These are phyloP conservation scores for Terana coerulea DNA, from an alignment of 768 basidiomycete species.

Conservation along the genomic window DNA sequence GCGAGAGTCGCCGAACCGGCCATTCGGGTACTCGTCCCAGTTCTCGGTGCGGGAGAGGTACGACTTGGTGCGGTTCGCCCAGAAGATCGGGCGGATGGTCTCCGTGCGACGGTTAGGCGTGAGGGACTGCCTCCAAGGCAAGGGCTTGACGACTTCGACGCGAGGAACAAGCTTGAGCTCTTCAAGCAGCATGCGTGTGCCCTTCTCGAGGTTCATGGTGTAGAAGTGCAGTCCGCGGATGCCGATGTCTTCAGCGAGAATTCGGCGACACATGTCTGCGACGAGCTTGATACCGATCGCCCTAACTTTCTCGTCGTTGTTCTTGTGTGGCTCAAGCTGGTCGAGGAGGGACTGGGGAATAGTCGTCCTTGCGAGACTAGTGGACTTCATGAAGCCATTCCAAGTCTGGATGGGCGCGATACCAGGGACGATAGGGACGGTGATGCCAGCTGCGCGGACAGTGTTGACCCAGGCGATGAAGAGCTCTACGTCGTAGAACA, in stretches of 20 bases:
- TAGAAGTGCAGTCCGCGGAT: slow-evolving; percentile 93
- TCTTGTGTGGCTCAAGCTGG: slow-evolving; percentile 80
- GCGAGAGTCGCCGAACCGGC: slow-evolving; percentile 95
- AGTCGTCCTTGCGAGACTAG: slow-evolving; percentile 68
- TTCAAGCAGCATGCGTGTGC: slow-evolving; percentile 91
- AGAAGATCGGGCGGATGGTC: slow-evolving; percentile 96
- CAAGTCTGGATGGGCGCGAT: slow-evolving; percentile 94
- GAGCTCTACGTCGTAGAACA: slow-evolving; percentile 93
- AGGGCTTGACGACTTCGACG: slow-evolving; percentile 87
- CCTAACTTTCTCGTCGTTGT: slow-evolving; percentile 89
- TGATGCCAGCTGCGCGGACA: slow-evolving; percentile 82
- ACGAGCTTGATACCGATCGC: slow-evolving; percentile 93
- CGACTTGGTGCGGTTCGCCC: slow-evolving; percentile 95
- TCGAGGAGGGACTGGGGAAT: slow-evolving; percentile 79
- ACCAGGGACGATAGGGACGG: slow-evolving; percentile 88
- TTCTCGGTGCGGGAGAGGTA: slow-evolving; percentile 96
- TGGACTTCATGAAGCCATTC: slow-evolving; percentile 89
- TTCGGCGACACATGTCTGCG: slow-evolving; percentile 88
- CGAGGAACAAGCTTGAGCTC: slow-evolving; percentile 86
- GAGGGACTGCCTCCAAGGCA: slow-evolving; percentile 98
- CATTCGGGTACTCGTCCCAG: slow-evolving; percentile 99
- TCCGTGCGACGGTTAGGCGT: slow-evolving; percentile 90
- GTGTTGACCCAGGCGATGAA: slow-evolving; percentile 90
- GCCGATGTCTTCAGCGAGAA: slow-evolving; percentile 74
- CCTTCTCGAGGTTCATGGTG: slow-evolving; percentile 96